phyloP scores from a whole-genome alignment of 75 land plant genomes.

The Sequoiadendron giganteum region DNA sequence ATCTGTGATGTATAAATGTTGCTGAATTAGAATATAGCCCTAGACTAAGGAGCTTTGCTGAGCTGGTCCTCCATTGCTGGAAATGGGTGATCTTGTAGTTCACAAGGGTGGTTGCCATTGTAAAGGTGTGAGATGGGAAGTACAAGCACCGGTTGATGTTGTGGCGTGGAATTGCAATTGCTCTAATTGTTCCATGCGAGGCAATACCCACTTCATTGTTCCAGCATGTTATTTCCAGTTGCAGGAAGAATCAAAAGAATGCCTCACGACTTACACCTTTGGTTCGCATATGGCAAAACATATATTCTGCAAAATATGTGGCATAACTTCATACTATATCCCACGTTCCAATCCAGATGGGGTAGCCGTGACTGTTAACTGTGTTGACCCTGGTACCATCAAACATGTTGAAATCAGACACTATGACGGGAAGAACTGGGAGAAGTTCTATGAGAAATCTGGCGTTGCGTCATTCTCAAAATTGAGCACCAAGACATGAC shows the following conservation, averaged over 20 bases:
- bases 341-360: constrained; percentile 79
- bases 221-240: constrained; percentile 64
- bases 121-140: constrained; percentile 68
- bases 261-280: constrained; percentile 75
- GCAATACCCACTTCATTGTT: constrained; percentile 70
- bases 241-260: constrained; percentile 44
- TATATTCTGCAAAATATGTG: constrained; percentile 90
- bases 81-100: constrained; percentile 22
- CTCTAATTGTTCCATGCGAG: constrained; percentile 79
- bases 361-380: constrained; percentile 62
- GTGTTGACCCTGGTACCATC: constrained; percentile 86
- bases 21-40: background rate
- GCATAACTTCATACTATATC: constrained; percentile 82
- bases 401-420: constrained; percentile 46
- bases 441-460: constrained; percentile 36
- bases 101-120: constrained; percentile 96
- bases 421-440: constrained; percentile 90
- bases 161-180: constrained; percentile 85
- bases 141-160: constrained; percentile 51
- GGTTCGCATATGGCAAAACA: constrained; percentile 91
- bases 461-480: constrained; percentile 59
- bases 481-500: constrained; percentile 4
- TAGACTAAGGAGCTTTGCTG: background rate
- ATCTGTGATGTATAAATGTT: background rate
- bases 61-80: background rate